Percentiles rank a stretch among this genome's conserved stretches.
phyloP scores from a whole-genome alignment of 2,329 filamentous ascomycete genomes.

The Alternaria sp. region DNA sequence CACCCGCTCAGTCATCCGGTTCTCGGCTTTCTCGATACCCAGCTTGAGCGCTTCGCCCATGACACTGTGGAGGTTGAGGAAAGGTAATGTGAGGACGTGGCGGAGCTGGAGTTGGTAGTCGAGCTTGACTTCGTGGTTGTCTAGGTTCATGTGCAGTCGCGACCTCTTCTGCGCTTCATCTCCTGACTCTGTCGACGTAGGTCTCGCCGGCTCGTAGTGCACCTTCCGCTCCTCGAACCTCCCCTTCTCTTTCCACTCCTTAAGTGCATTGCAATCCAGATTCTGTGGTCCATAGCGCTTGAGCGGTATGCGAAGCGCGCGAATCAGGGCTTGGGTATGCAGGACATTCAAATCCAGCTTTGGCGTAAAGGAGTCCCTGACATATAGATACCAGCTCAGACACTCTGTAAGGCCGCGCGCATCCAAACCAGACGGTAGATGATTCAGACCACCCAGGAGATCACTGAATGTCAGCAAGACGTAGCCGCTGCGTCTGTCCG shows the following conservation, averaged over 20 bases:
- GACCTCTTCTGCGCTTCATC: neutral
- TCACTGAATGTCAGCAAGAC: conserved; percentile 27
- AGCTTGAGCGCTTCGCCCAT: conserved; percentile 21
- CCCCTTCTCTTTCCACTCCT: conserved; percentile 26
- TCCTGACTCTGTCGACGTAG: rapidly evolving
- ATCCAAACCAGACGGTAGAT: conserved; percentile 26
- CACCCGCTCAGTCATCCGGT: neutral
- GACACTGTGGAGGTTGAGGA: conserved; percentile 20
- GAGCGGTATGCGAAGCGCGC: conserved; percentile 23
- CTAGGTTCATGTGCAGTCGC: conserved; percentile 13
- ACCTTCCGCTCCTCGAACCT: conserved; percentile 13
- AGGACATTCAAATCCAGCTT: conserved; percentile 33
- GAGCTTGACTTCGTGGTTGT: conserved; percentile 9
- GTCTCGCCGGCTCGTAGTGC: neutral
- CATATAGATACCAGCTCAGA: conserved; percentile 27
- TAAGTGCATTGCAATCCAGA: conserved; percentile 21
- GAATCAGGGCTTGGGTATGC: conserved; percentile 30
- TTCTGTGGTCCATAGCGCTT: conserved; percentile 23
- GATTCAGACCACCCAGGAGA: conserved; percentile 24
- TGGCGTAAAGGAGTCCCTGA: conserved; percentile 23
- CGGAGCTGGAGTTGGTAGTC: conserved; percentile 15
- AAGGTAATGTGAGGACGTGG: conserved; percentile 29
- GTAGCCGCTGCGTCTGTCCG: conserved; percentile 2
- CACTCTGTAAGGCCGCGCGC: conserved; percentile 28
- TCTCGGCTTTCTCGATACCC: conserved; percentile 27